Percentiles rank a stretch among this genome's conserved stretches.
These are phyloP conservation scores for Aspergillus sp. DNA, from an alignment of 2,329 filamentous ascomycete species.

Conservation along the genomic window DNA sequence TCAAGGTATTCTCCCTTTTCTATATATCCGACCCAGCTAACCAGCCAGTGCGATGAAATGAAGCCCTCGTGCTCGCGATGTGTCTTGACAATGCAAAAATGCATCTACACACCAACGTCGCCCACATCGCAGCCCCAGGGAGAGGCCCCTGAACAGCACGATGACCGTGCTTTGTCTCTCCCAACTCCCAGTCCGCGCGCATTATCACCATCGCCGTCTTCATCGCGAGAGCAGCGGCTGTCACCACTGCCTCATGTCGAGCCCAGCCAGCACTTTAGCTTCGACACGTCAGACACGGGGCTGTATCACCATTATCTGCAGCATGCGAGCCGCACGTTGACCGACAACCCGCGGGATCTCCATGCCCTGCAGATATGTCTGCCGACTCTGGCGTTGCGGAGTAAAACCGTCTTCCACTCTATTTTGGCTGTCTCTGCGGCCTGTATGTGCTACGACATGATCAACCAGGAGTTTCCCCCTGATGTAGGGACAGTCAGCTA, in stretches of 20 bases:
- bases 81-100: not conserved
- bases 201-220: not conserved
- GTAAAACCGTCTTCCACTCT: constrained; percentile 3
- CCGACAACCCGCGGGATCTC: not conserved
- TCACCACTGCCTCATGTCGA: not conserved
- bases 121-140: not conserved
- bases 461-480: not conserved
- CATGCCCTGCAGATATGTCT: constrained; percentile 1
- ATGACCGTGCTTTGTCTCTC: not conserved
- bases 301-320: constrained; percentile 3
- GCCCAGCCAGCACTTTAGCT: not conserved
- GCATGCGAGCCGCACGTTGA: not conserved
- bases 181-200: not conserved
- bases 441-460: constrained; percentile 3
- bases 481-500: not conserved
- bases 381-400: not conserved
- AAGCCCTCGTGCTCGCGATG: constrained; percentile 3
- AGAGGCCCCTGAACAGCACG: not conserved
- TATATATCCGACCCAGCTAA: not conserved
- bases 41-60: not conserved
- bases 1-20: not conserved
- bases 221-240: not conserved
- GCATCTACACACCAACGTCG: not conserved
- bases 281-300: not conserved
- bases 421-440: not conserved